Evolutionary conservation across 371 early-diverging fungal species (phyloP), one percentile per base, ranked within the genome.

Genomic region (Apophysomyces sp.): DNA sequence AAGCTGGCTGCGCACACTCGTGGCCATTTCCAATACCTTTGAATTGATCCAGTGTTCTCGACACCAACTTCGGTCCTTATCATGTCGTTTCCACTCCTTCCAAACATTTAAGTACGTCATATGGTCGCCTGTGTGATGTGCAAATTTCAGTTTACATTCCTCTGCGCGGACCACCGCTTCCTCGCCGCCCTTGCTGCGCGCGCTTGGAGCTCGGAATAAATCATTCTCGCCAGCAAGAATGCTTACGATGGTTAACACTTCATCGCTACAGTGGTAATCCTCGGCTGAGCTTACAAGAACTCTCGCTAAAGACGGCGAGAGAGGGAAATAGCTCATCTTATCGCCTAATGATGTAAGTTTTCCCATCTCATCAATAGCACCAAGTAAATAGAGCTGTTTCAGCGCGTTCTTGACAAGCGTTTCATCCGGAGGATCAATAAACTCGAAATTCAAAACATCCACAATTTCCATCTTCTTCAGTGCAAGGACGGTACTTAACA

Each of bases 401-500:
- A 98, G 73, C 0, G 98, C 95, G 8, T 89, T 88, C 54, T 85
- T 86, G 12, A 97, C 80, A 15, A 94, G 81, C n/a, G 87, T 84
- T 4, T 91, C 85, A 16, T 93, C 91, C 15, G 99, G 99, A 16
- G 92, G 91, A 73, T 98, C 98, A 76, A 98, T 90, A 69, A 97
- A 98, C 64, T 98, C 96, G 80, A 99, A 99, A 56, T 90, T 86
- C 54, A 95, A 69, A 27, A 99, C 80, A 71, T 99, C 94, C 63
- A 93, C 76, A 68, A 99, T 97, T 9, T 94, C 95, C 51, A 98
- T 83, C 31, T 89, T 89, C 74, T 97, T 97, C 39, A 99, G 80
- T 32, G 90, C 77, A 6, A 99, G 81, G 3, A 98, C 92, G 0
- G 93, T 93, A 39, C 89, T 90, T 7, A 92, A 78, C 55, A 99